phyloP scores from a whole-genome alignment of 768 basidiomycete species.

The Suillus paluster region DNA sequence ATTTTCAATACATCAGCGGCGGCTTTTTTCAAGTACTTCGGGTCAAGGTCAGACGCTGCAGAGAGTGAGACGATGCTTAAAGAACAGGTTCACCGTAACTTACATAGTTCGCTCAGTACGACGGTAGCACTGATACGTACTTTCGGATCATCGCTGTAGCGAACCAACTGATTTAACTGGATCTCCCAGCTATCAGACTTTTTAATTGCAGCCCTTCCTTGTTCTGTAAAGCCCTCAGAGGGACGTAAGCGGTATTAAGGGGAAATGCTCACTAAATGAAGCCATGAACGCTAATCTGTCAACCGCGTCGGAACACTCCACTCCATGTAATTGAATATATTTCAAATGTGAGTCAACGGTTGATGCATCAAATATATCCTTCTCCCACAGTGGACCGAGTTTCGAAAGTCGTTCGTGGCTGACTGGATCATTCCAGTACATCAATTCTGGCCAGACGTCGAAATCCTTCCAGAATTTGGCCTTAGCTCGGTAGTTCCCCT shows the following conservation, averaged over 20 bases:
- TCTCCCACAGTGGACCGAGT: constrained; percentile 14
- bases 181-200: not conserved
- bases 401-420: constrained; percentile 13
- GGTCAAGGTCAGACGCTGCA: not conserved
- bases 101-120: constrained; percentile 7
- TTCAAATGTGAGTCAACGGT: constrained; percentile 6
- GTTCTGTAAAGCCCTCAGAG: not conserved
- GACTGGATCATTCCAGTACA: constrained; percentile 18
- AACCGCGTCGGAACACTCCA: constrained; percentile 9
- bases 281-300: constrained; percentile 16
- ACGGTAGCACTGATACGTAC: constrained; percentile 10
- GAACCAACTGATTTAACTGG: not conserved
- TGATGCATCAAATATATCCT: constrained; percentile 13
- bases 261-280: constrained; percentile 7
- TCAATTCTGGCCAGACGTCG: constrained; percentile 13
- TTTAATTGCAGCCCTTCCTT: constrained; percentile 8
- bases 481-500: constrained; percentile 10
- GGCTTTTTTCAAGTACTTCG: not conserved
- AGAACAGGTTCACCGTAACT: not conserved
- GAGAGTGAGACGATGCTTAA: not conserved
- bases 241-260: too few relatives aligned
- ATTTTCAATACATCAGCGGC: constrained; percentile 1
- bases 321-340: constrained; percentile 1
- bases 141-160: not conserved
- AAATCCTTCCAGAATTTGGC: constrained; percentile 15